Evolutionary conservation across 2,329 filamentous ascomycete genomes (phyloP).

Genomic region (Trichoderma atroviride): DNA sequence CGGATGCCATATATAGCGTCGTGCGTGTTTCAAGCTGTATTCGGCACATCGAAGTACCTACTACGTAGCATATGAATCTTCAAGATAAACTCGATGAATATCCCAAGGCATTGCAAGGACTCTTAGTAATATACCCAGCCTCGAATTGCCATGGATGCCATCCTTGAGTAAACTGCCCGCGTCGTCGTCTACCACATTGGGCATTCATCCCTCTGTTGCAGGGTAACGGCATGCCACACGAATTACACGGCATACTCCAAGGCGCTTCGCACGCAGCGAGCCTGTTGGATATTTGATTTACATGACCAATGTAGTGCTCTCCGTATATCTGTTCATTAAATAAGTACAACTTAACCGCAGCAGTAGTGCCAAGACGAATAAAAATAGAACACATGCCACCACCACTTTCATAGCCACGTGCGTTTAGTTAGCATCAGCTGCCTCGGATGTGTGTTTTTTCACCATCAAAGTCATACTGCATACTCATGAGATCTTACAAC

Average conservation of each 20-base stretch:
- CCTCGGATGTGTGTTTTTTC: too few species aligned
- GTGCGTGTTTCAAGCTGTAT: not conserved
- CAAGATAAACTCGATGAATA: not conserved
- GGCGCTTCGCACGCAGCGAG: not conserved
- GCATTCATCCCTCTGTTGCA: slow-evolving; percentile 2
- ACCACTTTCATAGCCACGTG: not conserved
- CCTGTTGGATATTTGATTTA: not conserved
- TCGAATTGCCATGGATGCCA: not conserved
- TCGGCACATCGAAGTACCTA: not conserved
- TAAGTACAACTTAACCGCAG: not conserved
- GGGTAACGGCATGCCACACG: slow-evolving; percentile 8
- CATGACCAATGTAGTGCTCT: too few species aligned
- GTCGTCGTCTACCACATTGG: slow-evolving; percentile 3
- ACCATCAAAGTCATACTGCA: not conserved
- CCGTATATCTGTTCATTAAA: too few species aligned
- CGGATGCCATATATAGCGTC: not conserved
- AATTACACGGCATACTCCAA: not conserved
- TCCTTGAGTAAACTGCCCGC: not conserved
- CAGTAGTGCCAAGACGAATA: not conserved
- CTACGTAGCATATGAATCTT: too few species aligned
- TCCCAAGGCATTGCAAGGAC: not conserved
- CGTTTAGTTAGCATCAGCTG: not conserved
- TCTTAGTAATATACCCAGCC: not conserved
- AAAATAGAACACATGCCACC: not conserved
- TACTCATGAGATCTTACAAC: not conserved